Conservation (phyloP, 352 stramenopile genomes). For the Aphanomyces euteiches region DNA sequence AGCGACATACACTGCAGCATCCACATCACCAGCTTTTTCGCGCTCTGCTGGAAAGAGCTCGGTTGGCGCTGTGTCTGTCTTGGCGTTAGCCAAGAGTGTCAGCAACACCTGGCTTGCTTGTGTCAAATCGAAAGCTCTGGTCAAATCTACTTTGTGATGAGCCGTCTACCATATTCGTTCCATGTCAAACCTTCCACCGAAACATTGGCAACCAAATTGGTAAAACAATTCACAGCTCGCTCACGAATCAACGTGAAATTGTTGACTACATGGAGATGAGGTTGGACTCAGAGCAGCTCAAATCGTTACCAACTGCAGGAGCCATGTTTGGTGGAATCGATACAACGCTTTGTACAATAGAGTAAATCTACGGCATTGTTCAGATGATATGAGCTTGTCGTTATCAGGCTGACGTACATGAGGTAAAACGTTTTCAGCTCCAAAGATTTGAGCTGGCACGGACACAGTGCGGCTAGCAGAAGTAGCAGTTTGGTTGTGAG, state of each 20-base stretch:
- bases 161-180: background rate
- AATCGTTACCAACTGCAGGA: conserved; percentile 43
- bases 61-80: conserved; percentile 39
- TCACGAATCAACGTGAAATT: conserved; percentile 83
- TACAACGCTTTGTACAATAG: conserved; percentile 74
- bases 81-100: conserved; percentile 65
- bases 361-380: conserved; percentile 15
- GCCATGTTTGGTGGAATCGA: conserved; percentile 56
- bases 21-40: conserved; percentile 34
- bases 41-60: conserved; percentile 41
- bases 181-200: background rate
- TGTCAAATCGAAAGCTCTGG: conserved; percentile 46
- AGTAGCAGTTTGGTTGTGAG: background rate
- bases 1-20: conserved; percentile 13
- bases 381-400: no score
- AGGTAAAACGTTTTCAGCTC: conserved; percentile 21
- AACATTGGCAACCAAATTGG: conserved; percentile 72
- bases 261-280: conserved; percentile 33
- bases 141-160: conserved; percentile 33
- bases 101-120: conserved; percentile 78
- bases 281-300: no score
- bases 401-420: conserved; percentile 1
- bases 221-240: conserved; percentile 73
- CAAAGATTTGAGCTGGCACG: conserved; percentile 23
- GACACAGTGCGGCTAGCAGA: background rate